Evolutionary conservation across 2,329 filamentous ascomycete species (phyloP), one percentile per base, ranked within the genome.

Genomic region (Mycogone perniciosa): DNA sequence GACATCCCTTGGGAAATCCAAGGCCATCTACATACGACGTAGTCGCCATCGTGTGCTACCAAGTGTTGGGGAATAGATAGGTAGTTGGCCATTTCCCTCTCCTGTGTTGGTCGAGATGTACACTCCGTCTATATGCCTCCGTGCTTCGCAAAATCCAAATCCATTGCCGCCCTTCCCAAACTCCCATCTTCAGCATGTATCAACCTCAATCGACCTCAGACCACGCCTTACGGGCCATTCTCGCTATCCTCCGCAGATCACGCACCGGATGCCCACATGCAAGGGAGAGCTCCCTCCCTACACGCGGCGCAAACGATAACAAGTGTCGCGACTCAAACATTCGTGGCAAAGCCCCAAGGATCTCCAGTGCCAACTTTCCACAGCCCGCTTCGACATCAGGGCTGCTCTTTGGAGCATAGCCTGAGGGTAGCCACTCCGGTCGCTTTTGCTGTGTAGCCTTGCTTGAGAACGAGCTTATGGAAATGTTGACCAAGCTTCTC

Each of bases 231-330:
- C 76, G 71, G 4, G 78, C 76, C 52, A 63, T 57, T 47, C 77
- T 68, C 13, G 79, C 79, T 43, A 67, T 68, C 50, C 68, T 73
- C 43, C 80, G 70, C 41, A 81, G 69, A 53, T 78, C 76, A 41
- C 80, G 68, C 7, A 79, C 74, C 5, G 67, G 62, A 55, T 82
- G 77, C 2, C 79, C 79, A 45, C 77, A 79, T 1, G 77, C 77
- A 7, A 67, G 57, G 1, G 73, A 71, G 53, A 82, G 59, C 46
- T 77, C 70, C 4, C 74, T 67, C 53, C 73, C 67, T 40, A 80
- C 69, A 47, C 64, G 65, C 30, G 69, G 68, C 40, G 70, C 70
- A 55, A 73, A 69, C 0, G 73, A 65, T 44, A 77, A 56, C 20
- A 81, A 59, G 43, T 74, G 63, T 5, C 71, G 65, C 8, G 73